phyloP scores from a whole-genome alignment of 441 rosid species.

The Populus hybrid region DNA sequence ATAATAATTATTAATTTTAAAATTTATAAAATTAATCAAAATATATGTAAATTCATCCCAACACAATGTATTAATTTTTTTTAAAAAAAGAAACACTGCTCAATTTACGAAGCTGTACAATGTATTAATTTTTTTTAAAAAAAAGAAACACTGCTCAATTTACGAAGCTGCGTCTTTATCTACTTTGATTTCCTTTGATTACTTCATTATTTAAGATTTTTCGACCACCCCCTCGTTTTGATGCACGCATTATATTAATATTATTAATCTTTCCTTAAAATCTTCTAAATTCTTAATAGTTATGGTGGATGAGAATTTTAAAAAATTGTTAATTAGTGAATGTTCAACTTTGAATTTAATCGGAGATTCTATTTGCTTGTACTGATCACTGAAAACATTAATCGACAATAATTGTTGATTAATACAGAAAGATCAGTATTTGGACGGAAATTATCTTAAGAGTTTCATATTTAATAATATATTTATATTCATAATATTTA shows the following conservation, averaged over 20 bases:
- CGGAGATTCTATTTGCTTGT: not conserved
- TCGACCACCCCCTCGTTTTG: not conserved
- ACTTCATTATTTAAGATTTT: not conserved
- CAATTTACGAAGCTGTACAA: not conserved
- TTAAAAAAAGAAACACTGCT: not conserved
- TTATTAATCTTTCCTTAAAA: not conserved
- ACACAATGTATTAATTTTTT: too few species aligned
- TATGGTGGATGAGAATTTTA: not conserved
- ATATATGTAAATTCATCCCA: accelerated
- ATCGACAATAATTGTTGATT: not conserved
- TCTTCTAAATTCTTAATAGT: not conserved
- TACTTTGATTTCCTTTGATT: not conserved
- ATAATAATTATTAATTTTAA: accelerated
- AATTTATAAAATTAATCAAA: accelerated
- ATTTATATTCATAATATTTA: too few species aligned
- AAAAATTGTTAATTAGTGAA: not conserved
- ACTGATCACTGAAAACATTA: not conserved
- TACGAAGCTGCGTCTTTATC: not conserved
- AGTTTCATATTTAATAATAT: too few species aligned
- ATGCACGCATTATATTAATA: not conserved
- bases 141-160: not conserved
- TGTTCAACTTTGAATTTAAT: not conserved
- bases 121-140: too few species aligned
- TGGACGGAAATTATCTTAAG: too few species aligned
- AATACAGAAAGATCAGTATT: too few species aligned